Percentiles rank a stretch among this genome's conserved stretches.
Conservation (phyloP, 192 early-diverging fungal genomes). For the Coemansia umbellata region DNA sequence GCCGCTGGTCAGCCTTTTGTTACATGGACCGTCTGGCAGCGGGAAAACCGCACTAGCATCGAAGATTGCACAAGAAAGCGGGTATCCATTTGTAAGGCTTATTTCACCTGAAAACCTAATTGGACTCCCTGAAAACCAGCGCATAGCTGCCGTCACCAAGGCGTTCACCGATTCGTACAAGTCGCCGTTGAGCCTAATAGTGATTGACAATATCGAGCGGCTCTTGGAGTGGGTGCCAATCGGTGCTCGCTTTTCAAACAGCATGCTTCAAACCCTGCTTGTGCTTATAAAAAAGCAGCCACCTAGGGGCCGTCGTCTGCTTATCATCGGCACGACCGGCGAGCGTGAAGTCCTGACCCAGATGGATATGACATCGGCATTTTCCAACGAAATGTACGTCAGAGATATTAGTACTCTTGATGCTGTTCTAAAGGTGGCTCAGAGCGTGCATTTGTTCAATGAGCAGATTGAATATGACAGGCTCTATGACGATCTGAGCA, state of each 20-base stretch:
- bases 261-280: constrained; percentile 85
- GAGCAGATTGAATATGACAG: constrained; percentile 56
- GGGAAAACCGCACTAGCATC: constrained; percentile 97
- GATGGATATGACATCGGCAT: constrained; percentile 85
- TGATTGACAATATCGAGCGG: constrained; percentile 92
- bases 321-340: constrained; percentile 89
- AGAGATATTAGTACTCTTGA: constrained; percentile 69
- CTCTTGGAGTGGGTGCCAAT: constrained; percentile 93
- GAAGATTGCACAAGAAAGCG: constrained; percentile 82
- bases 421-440: constrained; percentile 62
- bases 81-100: constrained; percentile 96
- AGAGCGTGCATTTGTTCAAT: constrained; percentile 64
- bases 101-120: constrained; percentile 96
- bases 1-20: constrained; percentile 84
- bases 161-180: constrained; percentile 98
- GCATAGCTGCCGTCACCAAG: constrained; percentile 84
- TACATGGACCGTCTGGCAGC: constrained; percentile 82
- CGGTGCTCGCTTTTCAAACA: constrained; percentile 93
- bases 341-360: constrained; percentile 73
- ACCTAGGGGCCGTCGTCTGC: constrained; percentile 74
- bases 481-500: constrained; percentile 54
- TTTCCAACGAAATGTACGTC: constrained; percentile 81
- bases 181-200: constrained; percentile 88
- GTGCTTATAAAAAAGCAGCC: constrained; percentile 92
- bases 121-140: constrained; percentile 79